Evolutionary conservation across 169 alveolate species (phyloP).

Genomic region (Eimeria sp.): DNA sequence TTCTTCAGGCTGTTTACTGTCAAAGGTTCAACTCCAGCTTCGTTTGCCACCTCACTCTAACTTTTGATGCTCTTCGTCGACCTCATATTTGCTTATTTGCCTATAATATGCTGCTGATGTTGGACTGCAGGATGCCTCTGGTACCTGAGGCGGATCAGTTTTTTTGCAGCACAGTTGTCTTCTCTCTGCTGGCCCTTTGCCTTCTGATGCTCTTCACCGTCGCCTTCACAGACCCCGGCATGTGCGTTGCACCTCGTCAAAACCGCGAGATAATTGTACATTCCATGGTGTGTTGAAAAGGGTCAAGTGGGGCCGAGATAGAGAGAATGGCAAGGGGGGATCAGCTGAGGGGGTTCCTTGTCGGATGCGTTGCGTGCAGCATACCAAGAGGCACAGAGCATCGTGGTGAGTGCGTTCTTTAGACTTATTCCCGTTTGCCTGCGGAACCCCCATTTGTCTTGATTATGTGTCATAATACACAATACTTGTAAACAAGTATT

Average conservation of each 20-base stretch:
- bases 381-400: constrained; percentile 55
- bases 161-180: constrained; percentile 37
- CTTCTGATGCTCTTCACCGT: constrained; percentile 53
- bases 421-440: not conserved
- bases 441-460: not conserved
- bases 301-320: not conserved
- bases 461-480: not conserved
- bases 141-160: constrained; percentile 18
- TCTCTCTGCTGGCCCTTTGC: constrained; percentile 32
- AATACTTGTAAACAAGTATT: not conserved
- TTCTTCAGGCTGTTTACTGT: not conserved
- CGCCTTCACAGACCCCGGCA: constrained; percentile 81
- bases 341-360: not conserved
- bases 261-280: not conserved
- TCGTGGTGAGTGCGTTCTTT: not conserved
- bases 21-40: not conserved
- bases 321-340: not conserved
- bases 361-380: not conserved
- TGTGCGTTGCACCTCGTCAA: constrained; percentile 39
- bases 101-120: not conserved
- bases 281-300: not conserved
- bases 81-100: not conserved
- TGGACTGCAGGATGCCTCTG: constrained; percentile 56
- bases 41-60: not conserved
- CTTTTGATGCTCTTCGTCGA: not conserved